These are phyloP conservation scores for Crassisporium funariophilum DNA, from an alignment of 768 basidiomycete genomes.

Conservation along the genomic window DNA sequence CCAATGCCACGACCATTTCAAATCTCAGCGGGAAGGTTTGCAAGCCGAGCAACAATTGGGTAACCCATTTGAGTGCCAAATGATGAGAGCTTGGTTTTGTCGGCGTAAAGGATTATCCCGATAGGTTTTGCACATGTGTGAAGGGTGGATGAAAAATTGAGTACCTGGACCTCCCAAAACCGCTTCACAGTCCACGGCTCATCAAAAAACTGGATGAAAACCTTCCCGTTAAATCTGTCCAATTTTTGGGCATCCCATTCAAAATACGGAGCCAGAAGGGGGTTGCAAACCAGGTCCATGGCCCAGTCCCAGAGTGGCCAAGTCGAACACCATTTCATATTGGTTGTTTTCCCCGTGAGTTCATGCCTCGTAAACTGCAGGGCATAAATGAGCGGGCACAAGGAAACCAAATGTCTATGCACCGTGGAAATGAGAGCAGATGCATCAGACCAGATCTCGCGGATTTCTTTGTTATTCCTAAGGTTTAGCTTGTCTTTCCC, in stretches of 20 bases:
- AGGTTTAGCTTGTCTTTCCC: neutral
- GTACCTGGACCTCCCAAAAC: slow-evolving; percentile 41
- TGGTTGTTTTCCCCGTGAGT: neutral
- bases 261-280: neutral
- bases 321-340: neutral
- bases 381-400: no score
- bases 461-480: neutral
- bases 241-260: neutral
- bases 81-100: slow-evolving; percentile 38
- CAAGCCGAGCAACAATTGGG: slow-evolving; percentile 33
- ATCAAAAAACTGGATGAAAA: slow-evolving; percentile 20
- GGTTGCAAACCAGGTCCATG: neutral
- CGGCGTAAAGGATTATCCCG: slow-evolving; percentile 37
- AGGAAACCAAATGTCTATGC: no score
- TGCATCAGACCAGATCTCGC: neutral
- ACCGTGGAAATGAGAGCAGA: neutral
- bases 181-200: slow-evolving; percentile 40
- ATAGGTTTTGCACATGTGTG: slow-evolving; percentile 27
- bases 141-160: slow-evolving; percentile 7
- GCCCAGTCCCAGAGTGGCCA: neutral
- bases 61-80: slow-evolving; percentile 38
- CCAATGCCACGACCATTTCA: slow-evolving; percentile 35
- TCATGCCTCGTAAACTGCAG: neutral
- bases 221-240: neutral
- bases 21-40: slow-evolving; percentile 32